A percentile compares a stretch with the other conserved stretches of the same genome.
phyloP scores from a whole-genome alignment of 257 asterid species.

The Haberlea rhodopensis region DNA sequence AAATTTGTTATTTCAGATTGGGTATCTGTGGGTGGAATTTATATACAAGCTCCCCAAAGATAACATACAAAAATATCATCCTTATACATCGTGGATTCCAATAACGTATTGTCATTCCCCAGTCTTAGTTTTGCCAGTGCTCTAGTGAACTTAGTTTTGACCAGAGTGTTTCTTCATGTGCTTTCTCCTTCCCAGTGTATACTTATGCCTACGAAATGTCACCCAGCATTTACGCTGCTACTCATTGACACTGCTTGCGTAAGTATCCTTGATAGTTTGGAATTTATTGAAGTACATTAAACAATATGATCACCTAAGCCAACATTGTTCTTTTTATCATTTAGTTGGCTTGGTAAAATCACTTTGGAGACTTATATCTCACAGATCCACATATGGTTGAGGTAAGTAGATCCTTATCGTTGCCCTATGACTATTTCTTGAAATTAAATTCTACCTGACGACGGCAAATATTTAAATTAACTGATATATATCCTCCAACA shows the following conservation, averaged over 20 bases:
- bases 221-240: slow-evolving; percentile 83
- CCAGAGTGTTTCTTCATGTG: slow-evolving; percentile 8
- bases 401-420: slow-evolving; percentile 39
- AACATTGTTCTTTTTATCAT: slow-evolving; percentile 20
- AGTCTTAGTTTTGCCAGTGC: slow-evolving; percentile 18
- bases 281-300: slow-evolving; percentile 17
- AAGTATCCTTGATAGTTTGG: slow-evolving; percentile 36
- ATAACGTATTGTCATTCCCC: slow-evolving; percentile 53
- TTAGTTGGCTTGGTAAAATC: slow-evolving; percentile 92
- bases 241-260: slow-evolving; percentile 85
- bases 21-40: slow-evolving; percentile 79
- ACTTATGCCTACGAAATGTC: slow-evolving; percentile 71
- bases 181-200: slow-evolving; percentile 55
- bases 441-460: not conserved
- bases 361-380: slow-evolving; percentile 89
- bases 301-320: slow-evolving; percentile 1
- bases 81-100: slow-evolving; percentile 96
- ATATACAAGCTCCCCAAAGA: slow-evolving; percentile 87
- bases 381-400: slow-evolving; percentile 89
- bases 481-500: not conserved
- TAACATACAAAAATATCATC: slow-evolving; percentile 84
- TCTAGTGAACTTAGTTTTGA: slow-evolving; percentile 9
- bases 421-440: not conserved
- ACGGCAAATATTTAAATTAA: not conserved
- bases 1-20: slow-evolving; percentile 45